Evolutionary conservation across 768 basidiomycete species (phyloP), one percentile per base, ranked within the genome.

Genomic region (Pisolithus microcarpus): DNA sequence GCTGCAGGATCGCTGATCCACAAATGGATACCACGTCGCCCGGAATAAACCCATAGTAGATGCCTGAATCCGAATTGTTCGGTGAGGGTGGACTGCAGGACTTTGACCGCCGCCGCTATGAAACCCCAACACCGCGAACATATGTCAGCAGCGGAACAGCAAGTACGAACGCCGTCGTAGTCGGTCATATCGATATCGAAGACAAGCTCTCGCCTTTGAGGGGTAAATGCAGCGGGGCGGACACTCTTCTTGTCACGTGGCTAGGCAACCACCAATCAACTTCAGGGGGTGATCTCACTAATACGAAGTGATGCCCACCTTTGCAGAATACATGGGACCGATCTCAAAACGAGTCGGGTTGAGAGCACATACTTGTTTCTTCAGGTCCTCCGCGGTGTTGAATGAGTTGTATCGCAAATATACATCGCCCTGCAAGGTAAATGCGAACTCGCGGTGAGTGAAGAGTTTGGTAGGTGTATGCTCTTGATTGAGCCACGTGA

Each of bases 151-250:
- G 81, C 88, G 11, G 84, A 83, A 71, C 96, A 98, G 69, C 96
- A 99, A 1, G 93, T 97, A 44, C 96, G 84, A 61, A 98, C 80
- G 42, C 84, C 75, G 65, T 99, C 95, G 70, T 98, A 99, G 70
- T 99, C 96, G 15, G 96, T 95, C 96, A 99, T 97, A 70, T 99
- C 96, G 65, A 99, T 97, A 81, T 99, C 96, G 65, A 99, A 96
- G 0, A 98, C 95, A 39, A 99, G 84, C 65, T 98, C 96, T 52
- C 96, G 85, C 56, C 81, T 79, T 31, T 80, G 65, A 0, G 96
- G 92, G 40, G 76, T 73, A 57, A 97, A 84, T 0, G 75, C 76
- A 2, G 72, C 69, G n/a, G 84, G 72, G 10, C 81, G 81, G 15
- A 91, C 74, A 0, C 88, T 85, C 62, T 94, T 94, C 64, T 81